Percentiles rank a stretch among this genome's conserved stretches.
Evolutionary conservation across 2,329 filamentous ascomycete species (phyloP).

Genomic region (Aspergillus caelatus): DNA sequence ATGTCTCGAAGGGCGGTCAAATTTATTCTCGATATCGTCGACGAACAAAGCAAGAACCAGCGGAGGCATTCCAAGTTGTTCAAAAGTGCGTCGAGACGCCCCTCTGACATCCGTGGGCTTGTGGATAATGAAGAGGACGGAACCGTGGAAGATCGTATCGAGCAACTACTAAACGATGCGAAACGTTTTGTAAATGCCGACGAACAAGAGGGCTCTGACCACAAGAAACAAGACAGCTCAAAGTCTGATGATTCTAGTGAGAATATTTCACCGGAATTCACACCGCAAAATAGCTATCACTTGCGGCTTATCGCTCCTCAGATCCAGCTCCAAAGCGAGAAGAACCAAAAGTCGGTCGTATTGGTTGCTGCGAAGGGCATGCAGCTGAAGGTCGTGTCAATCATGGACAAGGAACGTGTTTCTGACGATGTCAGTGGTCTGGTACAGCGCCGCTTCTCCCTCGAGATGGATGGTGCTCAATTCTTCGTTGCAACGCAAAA

Average conservation of each 20-base stretch:
- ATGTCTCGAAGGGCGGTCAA: slow-evolving; percentile 94
- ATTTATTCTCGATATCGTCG: slow-evolving; percentile 96
- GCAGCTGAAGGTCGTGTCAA: slow-evolving; percentile 95
- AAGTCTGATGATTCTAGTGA: slow-evolving; percentile 61
- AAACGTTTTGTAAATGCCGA: slow-evolving; percentile 78
- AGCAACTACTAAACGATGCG: slow-evolving; percentile 81
- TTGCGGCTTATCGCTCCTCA: slow-evolving; percentile 94
- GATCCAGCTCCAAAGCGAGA: slow-evolving; percentile 97
- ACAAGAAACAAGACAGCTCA: slow-evolving; percentile 44
- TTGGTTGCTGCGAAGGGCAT: slow-evolving; percentile 96
- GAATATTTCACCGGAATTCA: slow-evolving; percentile 84
- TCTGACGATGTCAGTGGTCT: slow-evolving; percentile 92
- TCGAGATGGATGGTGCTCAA: slow-evolving; percentile 96
- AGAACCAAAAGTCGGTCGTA: slow-evolving; percentile 95
- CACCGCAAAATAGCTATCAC: slow-evolving; percentile 90
- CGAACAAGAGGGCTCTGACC: slow-evolving; percentile 51
- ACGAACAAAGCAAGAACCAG: slow-evolving; percentile 83
- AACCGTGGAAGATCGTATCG: slow-evolving; percentile 81
- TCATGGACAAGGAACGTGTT: slow-evolving; percentile 94
- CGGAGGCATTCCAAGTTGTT: slow-evolving; percentile 42
- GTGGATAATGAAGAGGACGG: slow-evolving; percentile 60
- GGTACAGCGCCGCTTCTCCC: slow-evolving; percentile 88
- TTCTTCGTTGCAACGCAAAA: slow-evolving; percentile 97
- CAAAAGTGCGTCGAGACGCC: slow-evolving; percentile 25
- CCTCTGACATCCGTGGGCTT: slow-evolving; percentile 32